Conservation (phyloP, 345 rosid genomes). For the Populus simonii region DNA sequence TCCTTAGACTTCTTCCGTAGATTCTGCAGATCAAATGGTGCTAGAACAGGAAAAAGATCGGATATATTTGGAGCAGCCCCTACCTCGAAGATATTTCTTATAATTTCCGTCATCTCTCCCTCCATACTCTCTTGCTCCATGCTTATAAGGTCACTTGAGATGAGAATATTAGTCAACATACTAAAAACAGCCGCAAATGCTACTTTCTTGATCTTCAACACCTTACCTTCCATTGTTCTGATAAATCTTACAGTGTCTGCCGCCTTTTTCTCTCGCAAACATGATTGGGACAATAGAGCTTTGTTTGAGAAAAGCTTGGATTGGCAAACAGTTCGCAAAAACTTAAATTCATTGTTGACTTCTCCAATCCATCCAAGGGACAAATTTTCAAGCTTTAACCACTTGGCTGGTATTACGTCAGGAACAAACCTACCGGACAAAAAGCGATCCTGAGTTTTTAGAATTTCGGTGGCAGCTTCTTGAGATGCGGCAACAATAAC, state of each 20-base stretch:
- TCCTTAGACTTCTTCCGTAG: slow-evolving; percentile 24
- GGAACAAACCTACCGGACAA: slow-evolving; percentile 38
- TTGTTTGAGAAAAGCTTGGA: slow-evolving; percentile 29
- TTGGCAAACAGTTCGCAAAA: slow-evolving; percentile 19
- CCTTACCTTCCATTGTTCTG: slow-evolving; percentile 26
- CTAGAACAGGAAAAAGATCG: slow-evolving; percentile 34
- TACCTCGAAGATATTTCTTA: slow-evolving; percentile 14
- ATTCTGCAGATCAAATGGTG: slow-evolving; percentile 29
- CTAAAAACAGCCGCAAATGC: slow-evolving; percentile 28
- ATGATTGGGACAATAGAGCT: slow-evolving; percentile 18
- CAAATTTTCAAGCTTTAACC: slow-evolving; percentile 20
- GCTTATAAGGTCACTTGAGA: slow-evolving; percentile 29
- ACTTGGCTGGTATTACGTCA: slow-evolving; percentile 25
- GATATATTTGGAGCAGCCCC: slow-evolving; percentile 38
- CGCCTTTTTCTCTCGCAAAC: slow-evolving; percentile 23
- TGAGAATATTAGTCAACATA: slow-evolving; percentile 29
- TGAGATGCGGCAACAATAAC: slow-evolving; percentile 30
- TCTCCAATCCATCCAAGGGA: slow-evolving; percentile 30
- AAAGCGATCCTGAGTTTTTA: slow-evolving; percentile 26
- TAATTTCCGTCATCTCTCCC: slow-evolving; percentile 22
- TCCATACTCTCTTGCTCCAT: slow-evolving; percentile 14
- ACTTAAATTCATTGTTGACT: slow-evolving; percentile 29
- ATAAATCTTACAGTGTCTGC: slow-evolving; percentile 26
- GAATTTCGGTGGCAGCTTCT: slow-evolving; percentile 34
- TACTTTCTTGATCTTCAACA: slow-evolving; percentile 25